Base-by-base conservation (phyloP, 768 basidiomycete species). In the Termitomyces bulborhizus region DNA sequence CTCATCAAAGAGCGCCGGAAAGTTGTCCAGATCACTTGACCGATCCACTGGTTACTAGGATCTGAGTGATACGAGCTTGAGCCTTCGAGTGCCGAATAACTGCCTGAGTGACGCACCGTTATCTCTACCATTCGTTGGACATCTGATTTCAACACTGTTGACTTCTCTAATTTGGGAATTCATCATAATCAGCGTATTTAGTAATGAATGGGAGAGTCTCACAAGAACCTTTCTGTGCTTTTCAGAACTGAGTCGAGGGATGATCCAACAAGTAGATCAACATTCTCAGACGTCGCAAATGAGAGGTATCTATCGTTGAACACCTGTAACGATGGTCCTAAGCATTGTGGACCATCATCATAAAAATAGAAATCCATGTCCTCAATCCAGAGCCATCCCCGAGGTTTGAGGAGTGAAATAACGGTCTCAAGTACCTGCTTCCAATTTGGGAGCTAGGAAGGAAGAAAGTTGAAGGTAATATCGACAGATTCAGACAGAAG, bases 371-470 rank as follows among this genome's bases (percentile, higher is more conserved):
- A 3, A 24, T 50, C 49, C 2, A 26, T 27, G 5, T 58, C 57
- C 26, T 58, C 53, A 4, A 58, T 42, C 47, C 34, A 58, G 9
- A 58, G 44, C 53, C 53, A 58, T 16, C 53, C 53, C 27, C 34
- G 31, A 41, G 53, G 45, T 45, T 47, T 58, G 24, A 58, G 36
- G 4, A 54, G 12, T 11, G 57, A n/a, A 5, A 51, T 24, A 3
- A 54, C 26, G 4, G 50, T 42, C 45, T 44, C 41, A 6, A 55
- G 18, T 15, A 51, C 34, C 24, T 29, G 26, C 9, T 49, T 39
- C 48, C 48, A 49, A 39, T 39, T n/a, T 4, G 48, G 36, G 34
- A 48, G 47, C 34, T 49, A 49, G 16, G 1, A 34, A 16, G 13
- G 6, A 49, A 15, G 11, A 26, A 6, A 15, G 6, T 24, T 34